Evolutionary conservation across 2,329 filamentous ascomycete genomes (phyloP).

Genomic region (Corynespora cassiicola): DNA sequence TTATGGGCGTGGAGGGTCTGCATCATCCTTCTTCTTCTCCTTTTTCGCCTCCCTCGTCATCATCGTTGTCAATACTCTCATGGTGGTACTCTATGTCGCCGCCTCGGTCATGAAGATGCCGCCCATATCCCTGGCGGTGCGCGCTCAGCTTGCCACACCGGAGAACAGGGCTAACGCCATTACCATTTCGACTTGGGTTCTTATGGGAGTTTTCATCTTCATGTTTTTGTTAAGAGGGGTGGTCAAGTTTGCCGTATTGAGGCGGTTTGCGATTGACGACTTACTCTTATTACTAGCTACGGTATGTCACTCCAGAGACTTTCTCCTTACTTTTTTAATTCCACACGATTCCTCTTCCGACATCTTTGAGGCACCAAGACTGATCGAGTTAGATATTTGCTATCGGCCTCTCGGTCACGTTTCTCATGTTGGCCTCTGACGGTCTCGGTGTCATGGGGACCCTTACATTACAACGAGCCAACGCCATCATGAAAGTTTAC

Average conservation of each 20-base stretch:
- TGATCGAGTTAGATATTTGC: constrained; percentile 29
- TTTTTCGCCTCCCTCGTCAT: constrained; percentile 12
- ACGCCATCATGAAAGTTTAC: constrained; percentile 35
- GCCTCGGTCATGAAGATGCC: constrained; percentile 29
- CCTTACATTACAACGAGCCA: constrained; percentile 23
- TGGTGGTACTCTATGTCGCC: too few relatives aligned
- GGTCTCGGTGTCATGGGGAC: constrained; percentile 25
- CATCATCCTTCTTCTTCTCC: constrained; percentile 14
- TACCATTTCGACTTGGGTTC: constrained; percentile 32
- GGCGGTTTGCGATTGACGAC: constrained; percentile 34
- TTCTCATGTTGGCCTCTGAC: constrained; percentile 29
- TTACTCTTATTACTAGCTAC: constrained; percentile 36
- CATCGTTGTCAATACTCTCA: too few relatives aligned
- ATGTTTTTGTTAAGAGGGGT: constrained; percentile 32
- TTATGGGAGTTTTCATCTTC: constrained; percentile 26
- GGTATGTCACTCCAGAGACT: too few relatives aligned
- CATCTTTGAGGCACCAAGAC: not conserved
- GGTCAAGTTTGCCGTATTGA: constrained; percentile 31
- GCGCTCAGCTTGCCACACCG: constrained; percentile 9
- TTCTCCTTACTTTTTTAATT: not conserved
- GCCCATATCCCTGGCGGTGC: constrained; percentile 9
- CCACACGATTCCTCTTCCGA: not conserved
- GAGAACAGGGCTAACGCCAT: constrained; percentile 27
- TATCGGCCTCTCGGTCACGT: constrained; percentile 32
- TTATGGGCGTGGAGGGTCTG: too few relatives aligned